Conservation (phyloP, 169 alveolate species). For the Cryptosporidium felis region DNA sequence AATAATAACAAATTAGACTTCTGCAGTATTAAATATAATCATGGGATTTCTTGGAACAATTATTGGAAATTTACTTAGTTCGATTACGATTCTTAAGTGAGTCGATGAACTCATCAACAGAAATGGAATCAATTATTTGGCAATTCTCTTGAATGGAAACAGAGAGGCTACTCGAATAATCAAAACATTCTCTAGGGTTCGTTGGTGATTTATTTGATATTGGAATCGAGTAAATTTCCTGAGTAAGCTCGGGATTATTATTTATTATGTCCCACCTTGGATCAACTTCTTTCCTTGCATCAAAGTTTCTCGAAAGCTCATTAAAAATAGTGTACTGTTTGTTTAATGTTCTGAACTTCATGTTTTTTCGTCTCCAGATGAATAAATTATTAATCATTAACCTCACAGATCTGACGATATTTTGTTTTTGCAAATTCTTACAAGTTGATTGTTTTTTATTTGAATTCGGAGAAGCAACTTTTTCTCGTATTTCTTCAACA, state of each 20-base stretch:
- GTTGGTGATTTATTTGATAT: too few relatives aligned
- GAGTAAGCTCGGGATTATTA: neutral
- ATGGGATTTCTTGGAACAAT: too few relatives aligned
- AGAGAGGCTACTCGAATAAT: too few relatives aligned
- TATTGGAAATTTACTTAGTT: too few relatives aligned
- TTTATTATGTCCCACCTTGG: constrained; percentile 21
- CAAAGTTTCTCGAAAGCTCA: constrained; percentile 17
- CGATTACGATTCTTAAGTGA: neutral
- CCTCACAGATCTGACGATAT: constrained; percentile 5
- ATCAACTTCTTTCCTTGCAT: neutral
- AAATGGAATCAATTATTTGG: constrained; percentile 29
- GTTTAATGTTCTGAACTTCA: neutral
- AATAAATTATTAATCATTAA: constrained; percentile 16
- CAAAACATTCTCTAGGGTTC: too few relatives aligned
- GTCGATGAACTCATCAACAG: constrained; percentile 44
- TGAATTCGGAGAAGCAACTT: too few relatives aligned
- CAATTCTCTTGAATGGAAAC: neutral
- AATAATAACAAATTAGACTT: too few relatives aligned
- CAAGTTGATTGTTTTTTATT: neutral
- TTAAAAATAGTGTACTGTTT: neutral
- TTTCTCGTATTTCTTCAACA: too few relatives aligned
- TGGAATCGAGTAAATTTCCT: too few relatives aligned
- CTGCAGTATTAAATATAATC: too few relatives aligned
- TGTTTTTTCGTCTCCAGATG: constrained; percentile 28
- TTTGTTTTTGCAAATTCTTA: neutral